Evolutionary conservation across 2,329 filamentous ascomycete genomes (phyloP).

Genomic region (Myriosclerotinia scirpicola): DNA sequence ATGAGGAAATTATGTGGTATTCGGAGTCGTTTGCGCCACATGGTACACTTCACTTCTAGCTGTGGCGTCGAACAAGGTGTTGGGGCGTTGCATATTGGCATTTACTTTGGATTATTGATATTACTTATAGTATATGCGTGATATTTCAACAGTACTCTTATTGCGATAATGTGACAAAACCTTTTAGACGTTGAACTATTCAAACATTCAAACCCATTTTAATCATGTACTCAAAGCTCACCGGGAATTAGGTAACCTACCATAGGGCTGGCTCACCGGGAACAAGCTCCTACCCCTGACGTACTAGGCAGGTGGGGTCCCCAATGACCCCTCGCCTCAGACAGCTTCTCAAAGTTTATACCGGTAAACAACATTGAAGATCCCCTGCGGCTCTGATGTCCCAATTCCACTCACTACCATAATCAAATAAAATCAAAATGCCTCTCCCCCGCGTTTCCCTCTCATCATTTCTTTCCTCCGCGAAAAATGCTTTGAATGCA

Average conservation of each 20-base stretch:
- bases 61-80: background rate
- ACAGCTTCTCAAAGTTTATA: background rate
- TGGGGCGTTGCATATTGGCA: too few relatives aligned
- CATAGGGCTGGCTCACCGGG: background rate
- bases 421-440: constrained; percentile 28
- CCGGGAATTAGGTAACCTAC: background rate
- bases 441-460: constrained; percentile 45
- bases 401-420: background rate
- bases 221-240: background rate
- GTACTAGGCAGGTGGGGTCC: background rate
- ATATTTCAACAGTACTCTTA: too few relatives aligned
- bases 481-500: constrained; percentile 49
- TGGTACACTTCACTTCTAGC: too few relatives aligned
- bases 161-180: too few relatives aligned
- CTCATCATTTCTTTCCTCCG: constrained; percentile 52
- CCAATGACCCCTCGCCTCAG: background rate
- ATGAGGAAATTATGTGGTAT: background rate
- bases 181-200: too few relatives aligned
- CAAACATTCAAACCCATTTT: too few relatives aligned
- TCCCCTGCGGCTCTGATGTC: background rate
- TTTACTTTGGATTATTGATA: too few relatives aligned
- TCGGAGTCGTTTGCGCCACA: constrained; percentile 1
- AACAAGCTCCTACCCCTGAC: constrained; percentile 3
- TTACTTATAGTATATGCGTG: too few relatives aligned
- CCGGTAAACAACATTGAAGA: background rate